phyloP scores from a whole-genome alignment of 768 basidiomycete species.

The Mycena maculata region DNA sequence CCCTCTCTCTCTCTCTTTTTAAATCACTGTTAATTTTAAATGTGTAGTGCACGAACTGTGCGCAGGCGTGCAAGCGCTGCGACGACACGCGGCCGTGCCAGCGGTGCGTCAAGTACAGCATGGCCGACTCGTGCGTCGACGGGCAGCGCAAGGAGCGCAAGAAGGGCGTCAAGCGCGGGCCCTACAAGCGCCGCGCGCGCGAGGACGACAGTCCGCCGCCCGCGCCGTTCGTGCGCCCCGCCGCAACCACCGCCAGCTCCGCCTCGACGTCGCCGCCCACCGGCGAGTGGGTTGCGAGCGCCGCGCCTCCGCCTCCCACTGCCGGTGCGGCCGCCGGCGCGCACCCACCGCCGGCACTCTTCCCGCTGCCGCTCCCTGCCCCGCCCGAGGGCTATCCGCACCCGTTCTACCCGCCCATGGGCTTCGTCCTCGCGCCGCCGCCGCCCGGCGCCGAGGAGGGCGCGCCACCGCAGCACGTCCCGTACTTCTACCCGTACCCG shows the following conservation, averaged over 20 bases:
- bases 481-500: conserved; percentile 31
- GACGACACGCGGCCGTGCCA: conserved; percentile 91
- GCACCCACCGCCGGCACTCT: not conserved
- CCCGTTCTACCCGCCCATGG: conserved; percentile 32
- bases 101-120: conserved; percentile 90
- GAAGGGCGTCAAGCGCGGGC: conserved; percentile 89
- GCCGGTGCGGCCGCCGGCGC: not conserved
- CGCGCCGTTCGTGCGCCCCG: not conserved
- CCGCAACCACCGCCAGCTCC: too few relatives aligned
- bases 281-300: not conserved
- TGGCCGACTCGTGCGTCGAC: conserved; percentile 82
- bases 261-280: not conserved
- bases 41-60: conserved; percentile 82
- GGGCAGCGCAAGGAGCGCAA: conserved; percentile 94
- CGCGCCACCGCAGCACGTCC: conserved; percentile 26
- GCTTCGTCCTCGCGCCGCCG: conserved; percentile 24
- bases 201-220: conserved; percentile 34
- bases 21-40: not conserved
- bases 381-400: conserved; percentile 30
- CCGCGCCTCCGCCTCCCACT: not conserved
- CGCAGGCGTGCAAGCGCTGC: conserved; percentile 89
- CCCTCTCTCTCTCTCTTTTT: not conserved
- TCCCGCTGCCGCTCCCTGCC: conserved; percentile 17
- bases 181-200: conserved; percentile 77
- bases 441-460: conserved; percentile 26